Conservation (phyloP, 768 basidiomycete genomes). For the Mycena rebaudengoi region DNA sequence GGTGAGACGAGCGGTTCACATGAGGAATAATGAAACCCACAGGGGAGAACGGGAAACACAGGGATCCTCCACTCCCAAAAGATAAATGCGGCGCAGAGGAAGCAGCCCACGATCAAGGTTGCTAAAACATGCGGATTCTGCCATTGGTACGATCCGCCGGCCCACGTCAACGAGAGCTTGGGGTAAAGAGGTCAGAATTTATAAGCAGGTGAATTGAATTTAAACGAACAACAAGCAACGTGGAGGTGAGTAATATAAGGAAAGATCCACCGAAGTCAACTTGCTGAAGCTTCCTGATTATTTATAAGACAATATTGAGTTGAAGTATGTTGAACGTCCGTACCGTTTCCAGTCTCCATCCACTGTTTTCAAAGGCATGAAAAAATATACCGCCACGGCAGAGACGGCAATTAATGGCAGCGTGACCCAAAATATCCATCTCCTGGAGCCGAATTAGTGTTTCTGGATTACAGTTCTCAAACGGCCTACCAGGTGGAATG, state of each 20-base stretch:
- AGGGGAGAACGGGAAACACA: slow-evolving; percentile 61
- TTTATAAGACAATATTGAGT: background rate
- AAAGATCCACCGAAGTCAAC: slow-evolving; percentile 59
- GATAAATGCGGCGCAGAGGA: slow-evolving; percentile 54
- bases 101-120: slow-evolving; percentile 49
- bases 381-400: slow-evolving; percentile 53
- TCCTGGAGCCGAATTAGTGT: background rate
- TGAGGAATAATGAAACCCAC: slow-evolving; percentile 34
- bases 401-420: slow-evolving; percentile 54
- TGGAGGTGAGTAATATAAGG: slow-evolving; percentile 56
- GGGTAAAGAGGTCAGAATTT: background rate
- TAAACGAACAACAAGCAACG: slow-evolving; percentile 54
- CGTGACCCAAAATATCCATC: slow-evolving; percentile 67
- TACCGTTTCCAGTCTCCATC: slow-evolving; percentile 54
- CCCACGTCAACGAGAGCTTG: slow-evolving; percentile 43
- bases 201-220: background rate
- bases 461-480: background rate
- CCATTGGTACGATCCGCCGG: slow-evolving; percentile 65
- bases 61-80: slow-evolving; percentile 64
- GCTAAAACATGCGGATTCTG: slow-evolving; percentile 56
- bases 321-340: background rate
- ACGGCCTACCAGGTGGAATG: slow-evolving; percentile 52
- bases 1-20: background rate
- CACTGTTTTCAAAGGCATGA: slow-evolving; percentile 62
- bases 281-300: slow-evolving; percentile 53